Base-by-base conservation (phyloP, 306 rosid genomes). In the Vicia faba region DNA sequence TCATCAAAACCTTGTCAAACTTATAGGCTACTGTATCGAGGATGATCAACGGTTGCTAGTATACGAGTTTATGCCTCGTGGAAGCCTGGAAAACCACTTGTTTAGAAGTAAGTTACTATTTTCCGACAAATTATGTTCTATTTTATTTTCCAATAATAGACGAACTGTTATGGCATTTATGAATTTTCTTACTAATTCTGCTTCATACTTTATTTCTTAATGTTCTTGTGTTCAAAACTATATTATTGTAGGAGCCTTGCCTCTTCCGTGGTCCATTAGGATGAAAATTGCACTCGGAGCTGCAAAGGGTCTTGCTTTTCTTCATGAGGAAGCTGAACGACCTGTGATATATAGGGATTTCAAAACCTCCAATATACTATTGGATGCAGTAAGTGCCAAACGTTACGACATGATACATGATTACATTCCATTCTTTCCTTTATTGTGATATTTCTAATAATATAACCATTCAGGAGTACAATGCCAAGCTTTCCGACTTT, bases 201-300 rank as follows among this genome's bases (percentile, higher is more conserved):
- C 40, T 56, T 29, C 8, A 18, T 56, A 56, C 62, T 13, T 25
- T 5, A 54, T 67, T 23, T 43, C 64, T 59, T 74, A 39, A 71
- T 54, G 35, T 70, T 71, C 62, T 76, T n/a, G 65, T 49, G 68
- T 68, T 14, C 54, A 62, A 68, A 44, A 64, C 75, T 45, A 33
- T 60, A 18, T 41, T 38, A 44, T 3, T 77, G 77, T 83, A 92
- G 98, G 98, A 84, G 83, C 98, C 46, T 64, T 92, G 78, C 98
- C 98, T 65, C 98, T 92, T 71, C 98, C 98, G 1, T 92, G 98
- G 98, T 84, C 95, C 77, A 89, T 92, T 49, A 84, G 98, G 79
- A 87, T 92, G 95, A 92, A 87, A 80, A 92, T 92, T 79, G 98
- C 98, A 5, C 85, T 89, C 29, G 98, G 98, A 76, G 98, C 98